phyloP scores from a whole-genome alignment of 257 asterid genomes.

The Penstemon davidsonii region DNA sequence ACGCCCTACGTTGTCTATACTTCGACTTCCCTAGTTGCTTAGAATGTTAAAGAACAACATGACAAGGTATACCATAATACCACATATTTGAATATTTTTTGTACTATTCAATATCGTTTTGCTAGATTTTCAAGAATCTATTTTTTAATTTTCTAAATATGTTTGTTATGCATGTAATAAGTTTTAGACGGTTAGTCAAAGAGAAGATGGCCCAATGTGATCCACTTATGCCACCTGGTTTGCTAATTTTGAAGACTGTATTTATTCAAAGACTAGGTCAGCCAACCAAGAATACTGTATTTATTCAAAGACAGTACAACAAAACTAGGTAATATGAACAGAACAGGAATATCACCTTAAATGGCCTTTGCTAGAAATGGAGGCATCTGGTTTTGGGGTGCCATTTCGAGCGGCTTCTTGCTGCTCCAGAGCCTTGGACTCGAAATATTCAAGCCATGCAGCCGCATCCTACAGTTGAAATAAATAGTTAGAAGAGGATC shows the following conservation, averaged over 20 bases:
- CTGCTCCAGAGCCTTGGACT: slow-evolving; percentile 86
- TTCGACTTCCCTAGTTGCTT: slow-evolving; percentile 6
- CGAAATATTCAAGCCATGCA: slow-evolving; percentile 89
- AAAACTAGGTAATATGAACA: slow-evolving; percentile 11
- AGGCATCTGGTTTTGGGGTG: slow-evolving; percentile 83
- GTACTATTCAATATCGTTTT: background rate
- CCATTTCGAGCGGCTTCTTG: slow-evolving; percentile 90
- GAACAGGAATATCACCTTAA: slow-evolving; percentile 47
- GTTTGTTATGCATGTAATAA: background rate
- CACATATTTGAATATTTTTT: too few species aligned
- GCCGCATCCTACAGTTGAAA: slow-evolving; percentile 69
- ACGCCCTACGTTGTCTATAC: background rate
- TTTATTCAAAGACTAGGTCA: background rate
- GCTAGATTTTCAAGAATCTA: slow-evolving; percentile 1
- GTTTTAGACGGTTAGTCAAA: background rate
- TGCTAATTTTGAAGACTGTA: too few species aligned
- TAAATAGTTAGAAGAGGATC: slow-evolving; percentile 28
- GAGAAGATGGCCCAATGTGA: background rate
- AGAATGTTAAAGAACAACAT: slow-evolving; percentile 6
- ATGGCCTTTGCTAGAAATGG: slow-evolving; percentile 89
- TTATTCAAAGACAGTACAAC: slow-evolving; percentile 13
- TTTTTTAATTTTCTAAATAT: background rate
- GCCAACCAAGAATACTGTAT: background rate
- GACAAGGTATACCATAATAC: background rate
- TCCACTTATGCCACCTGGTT: too few species aligned